These are phyloP conservation scores for Russula earlei DNA, from an alignment of 768 basidiomycete species.

Conservation along the genomic window DNA sequence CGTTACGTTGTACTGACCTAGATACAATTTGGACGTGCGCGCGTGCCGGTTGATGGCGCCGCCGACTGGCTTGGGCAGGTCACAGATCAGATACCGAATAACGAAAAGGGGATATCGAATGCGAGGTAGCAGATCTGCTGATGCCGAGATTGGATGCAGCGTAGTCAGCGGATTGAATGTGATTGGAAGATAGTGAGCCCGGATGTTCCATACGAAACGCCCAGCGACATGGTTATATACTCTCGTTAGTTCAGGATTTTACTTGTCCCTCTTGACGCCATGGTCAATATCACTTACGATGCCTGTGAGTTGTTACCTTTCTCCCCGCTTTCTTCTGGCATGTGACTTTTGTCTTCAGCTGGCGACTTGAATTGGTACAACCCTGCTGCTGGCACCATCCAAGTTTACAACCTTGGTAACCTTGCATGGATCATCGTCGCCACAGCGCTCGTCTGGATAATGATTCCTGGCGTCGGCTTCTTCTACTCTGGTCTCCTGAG, in stretches of 20 bases:
- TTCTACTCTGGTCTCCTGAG: constrained; percentile 89
- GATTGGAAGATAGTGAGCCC: constrained; percentile 13
- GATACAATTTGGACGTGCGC: neutral
- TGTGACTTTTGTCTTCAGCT: constrained; percentile 24
- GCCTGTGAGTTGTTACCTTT: constrained; percentile 7
- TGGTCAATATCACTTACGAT: constrained; percentile 27
- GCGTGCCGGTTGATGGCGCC: neutral
- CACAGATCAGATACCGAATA: no score
- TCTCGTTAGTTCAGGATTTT: neutral
- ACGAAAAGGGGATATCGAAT: no score
- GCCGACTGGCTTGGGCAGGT: no score
- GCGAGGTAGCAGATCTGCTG: no score
- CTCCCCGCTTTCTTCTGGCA: neutral
- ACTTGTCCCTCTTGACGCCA: neutral
- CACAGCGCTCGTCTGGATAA: constrained; percentile 70
- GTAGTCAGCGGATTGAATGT: neutral
- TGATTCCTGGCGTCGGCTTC: constrained; percentile 63
- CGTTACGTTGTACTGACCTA: neutral
- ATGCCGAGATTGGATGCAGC: no score
- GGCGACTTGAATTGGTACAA: constrained; percentile 30
- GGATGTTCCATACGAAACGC: constrained; percentile 3
- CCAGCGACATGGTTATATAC: neutral
- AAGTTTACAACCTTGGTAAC: constrained; percentile 51
- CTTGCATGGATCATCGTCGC: constrained; percentile 62
- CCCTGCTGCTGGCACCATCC: constrained; percentile 18